Evolutionary conservation across 768 basidiomycete species (phyloP).

Genomic region (Hemileccinum rubropunctum): DNA sequence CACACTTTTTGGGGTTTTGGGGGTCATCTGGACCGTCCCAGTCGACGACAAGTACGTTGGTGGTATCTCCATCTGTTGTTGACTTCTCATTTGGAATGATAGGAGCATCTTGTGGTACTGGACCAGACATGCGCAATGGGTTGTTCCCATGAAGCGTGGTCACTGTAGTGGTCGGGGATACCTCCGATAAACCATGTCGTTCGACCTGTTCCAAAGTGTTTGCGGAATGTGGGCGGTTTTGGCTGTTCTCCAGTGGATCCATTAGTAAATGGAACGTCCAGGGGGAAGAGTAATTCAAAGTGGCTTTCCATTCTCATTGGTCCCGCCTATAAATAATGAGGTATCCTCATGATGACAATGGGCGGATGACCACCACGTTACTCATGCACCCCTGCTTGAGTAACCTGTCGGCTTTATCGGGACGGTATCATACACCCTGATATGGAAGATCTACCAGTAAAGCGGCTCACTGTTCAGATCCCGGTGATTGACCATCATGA

Average conservation of each 20-base stretch:
- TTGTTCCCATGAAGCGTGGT: slow-evolving; percentile 11
- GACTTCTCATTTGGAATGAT: background rate
- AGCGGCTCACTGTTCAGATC: too few species aligned
- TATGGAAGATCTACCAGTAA: too few species aligned
- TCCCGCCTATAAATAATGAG: slow-evolving; percentile 5
- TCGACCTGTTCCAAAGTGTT: background rate
- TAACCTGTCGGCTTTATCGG: slow-evolving; percentile 1
- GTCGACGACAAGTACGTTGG: slow-evolving; percentile 39
- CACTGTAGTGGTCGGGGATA: slow-evolving; percentile 9
- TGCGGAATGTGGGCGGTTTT: background rate
- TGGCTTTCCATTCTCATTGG: background rate
- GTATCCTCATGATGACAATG: slow-evolving; percentile 3
- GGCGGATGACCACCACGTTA: background rate
- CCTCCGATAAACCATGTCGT: background rate
- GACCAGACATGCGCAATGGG: background rate
- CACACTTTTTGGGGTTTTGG: slow-evolving; percentile 57
- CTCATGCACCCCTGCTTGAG: background rate
- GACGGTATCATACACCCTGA: too few species aligned
- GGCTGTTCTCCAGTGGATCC: background rate
- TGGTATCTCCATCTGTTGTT: background rate
- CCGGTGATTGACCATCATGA: too few species aligned
- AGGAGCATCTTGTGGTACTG: background rate
- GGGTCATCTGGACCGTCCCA: slow-evolving; percentile 66
- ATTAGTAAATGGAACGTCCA: background rate
- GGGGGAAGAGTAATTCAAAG: background rate